phyloP scores from a whole-genome alignment of 805 yeast species.

The Wickerhamiella sorbophila region DNA sequence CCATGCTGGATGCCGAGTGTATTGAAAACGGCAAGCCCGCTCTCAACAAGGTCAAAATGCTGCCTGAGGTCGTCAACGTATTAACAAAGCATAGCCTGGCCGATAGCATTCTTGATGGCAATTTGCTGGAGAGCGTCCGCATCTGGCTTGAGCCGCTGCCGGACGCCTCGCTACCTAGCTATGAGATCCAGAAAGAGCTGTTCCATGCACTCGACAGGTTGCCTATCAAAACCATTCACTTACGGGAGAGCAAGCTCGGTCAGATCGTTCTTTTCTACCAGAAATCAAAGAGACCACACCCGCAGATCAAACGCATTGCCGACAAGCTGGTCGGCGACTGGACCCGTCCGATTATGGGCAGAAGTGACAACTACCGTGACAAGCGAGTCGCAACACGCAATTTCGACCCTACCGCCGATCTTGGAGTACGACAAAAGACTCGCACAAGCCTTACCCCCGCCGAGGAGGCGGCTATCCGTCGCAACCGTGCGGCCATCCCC shows the following conservation, averaged over 20 bases:
- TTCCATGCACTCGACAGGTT: constrained; percentile 58
- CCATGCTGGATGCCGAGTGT: constrained; percentile 37
- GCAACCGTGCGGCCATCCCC: constrained; percentile 95
- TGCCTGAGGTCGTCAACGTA: constrained; percentile 64
- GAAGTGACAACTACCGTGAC: constrained; percentile 88
- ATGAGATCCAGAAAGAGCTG: constrained; percentile 82
- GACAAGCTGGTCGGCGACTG: constrained; percentile 89
- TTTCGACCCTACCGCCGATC: constrained; percentile 31
- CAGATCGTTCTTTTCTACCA: constrained; percentile 89
- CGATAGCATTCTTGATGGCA: constrained; percentile 87
- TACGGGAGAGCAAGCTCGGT: constrained; percentile 89
- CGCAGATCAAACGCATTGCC: constrained; percentile 70
- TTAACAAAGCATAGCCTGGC: constrained; percentile 73
- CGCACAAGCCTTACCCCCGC: constrained; percentile 35
- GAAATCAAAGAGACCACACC: constrained; percentile 77
- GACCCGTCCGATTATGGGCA: constrained; percentile 96
- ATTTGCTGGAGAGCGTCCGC: constrained; percentile 80
- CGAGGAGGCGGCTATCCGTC: constrained; percentile 79
- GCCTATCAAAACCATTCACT: constrained; percentile 91
- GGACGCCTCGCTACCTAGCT: constrained; percentile 95
- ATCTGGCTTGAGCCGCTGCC: constrained; percentile 98
- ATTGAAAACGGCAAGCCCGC: constrained; percentile 54
- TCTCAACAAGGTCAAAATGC: constrained; percentile 58
- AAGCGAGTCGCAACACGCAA: constrained; percentile 54
- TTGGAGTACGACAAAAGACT: constrained; percentile 24